These are phyloP conservation scores for Pseudomassariella vexata DNA, from an alignment of 2,329 filamentous ascomycete genomes.

Conservation along the genomic window DNA sequence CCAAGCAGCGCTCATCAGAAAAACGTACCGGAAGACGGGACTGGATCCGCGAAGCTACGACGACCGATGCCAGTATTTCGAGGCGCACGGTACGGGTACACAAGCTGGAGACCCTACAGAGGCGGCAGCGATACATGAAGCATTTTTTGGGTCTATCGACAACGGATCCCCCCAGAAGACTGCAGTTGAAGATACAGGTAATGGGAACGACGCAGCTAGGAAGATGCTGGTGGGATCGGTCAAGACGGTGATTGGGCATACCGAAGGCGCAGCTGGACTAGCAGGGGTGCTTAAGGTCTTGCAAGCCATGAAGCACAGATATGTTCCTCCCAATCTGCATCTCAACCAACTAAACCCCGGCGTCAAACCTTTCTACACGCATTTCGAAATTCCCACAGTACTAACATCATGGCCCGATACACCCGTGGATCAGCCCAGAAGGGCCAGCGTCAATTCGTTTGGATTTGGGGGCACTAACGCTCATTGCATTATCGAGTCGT, in stretches of 20 bases:
- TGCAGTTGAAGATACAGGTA: too few species aligned
- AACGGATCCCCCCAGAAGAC: conserved; percentile 8
- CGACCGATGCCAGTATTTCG: conserved; percentile 40
- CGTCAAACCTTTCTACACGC: conserved; percentile 28
- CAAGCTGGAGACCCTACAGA: conserved; percentile 35
- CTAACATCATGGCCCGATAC: conserved; percentile 27
- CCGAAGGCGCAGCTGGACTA: conserved; percentile 43
- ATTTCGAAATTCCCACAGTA: conserved; percentile 27
- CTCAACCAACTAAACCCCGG: conserved; percentile 32
- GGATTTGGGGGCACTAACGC: conserved; percentile 39
- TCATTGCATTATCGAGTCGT: conserved; percentile 36
- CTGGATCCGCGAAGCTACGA: conserved; percentile 25
- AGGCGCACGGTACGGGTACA: conserved; percentile 38
- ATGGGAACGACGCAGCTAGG: too few species aligned
- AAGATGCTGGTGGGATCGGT: too few species aligned
- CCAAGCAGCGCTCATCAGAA: conserved; percentile 37
- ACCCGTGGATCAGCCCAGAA: conserved; percentile 27
- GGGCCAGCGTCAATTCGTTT: conserved; percentile 39
- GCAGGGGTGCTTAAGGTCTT: conserved; percentile 41
- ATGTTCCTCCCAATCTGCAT: conserved; percentile 37
- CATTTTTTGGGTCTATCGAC: conserved; percentile 26
- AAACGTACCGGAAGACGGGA: conserved; percentile 36
- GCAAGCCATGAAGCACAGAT: conserved; percentile 31
- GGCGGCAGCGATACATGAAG: conserved; percentile 34
- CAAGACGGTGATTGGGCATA: conserved; percentile 43